Conservation (phyloP, 805 yeast species). For the Hanseniaspora guilliermondii region DNA sequence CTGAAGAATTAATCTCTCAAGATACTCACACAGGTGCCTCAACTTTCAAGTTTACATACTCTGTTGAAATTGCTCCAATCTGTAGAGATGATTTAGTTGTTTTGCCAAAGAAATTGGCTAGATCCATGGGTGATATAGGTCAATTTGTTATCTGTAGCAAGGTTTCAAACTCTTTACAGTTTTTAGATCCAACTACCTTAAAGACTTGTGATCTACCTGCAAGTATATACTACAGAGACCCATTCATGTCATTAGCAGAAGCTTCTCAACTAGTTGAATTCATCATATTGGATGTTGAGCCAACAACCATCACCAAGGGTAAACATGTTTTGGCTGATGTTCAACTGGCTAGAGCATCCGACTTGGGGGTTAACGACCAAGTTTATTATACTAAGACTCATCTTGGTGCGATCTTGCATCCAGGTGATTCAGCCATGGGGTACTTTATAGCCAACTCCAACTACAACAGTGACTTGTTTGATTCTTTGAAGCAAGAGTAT, state of each 20-base stretch:
- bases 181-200: constrained; percentile 72
- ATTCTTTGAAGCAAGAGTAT: constrained; percentile 45
- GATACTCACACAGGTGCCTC: constrained; percentile 87
- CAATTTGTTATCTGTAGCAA: constrained; percentile 76
- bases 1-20: constrained; percentile 81
- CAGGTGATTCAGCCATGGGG: constrained; percentile 93
- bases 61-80: constrained; percentile 89
- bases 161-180: constrained; percentile 69
- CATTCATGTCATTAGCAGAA: constrained; percentile 68
- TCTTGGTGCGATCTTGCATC: constrained; percentile 85
- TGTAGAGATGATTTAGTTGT: constrained; percentile 95
- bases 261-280: constrained; percentile 71
- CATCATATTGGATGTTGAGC: constrained; percentile 85
- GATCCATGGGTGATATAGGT: constrained; percentile 67
- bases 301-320: constrained; percentile 68
- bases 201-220: constrained; percentile 67
- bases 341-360: constrained; percentile 79
- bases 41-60: constrained; percentile 77
- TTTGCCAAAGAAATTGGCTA: constrained; percentile 76
- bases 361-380: constrained; percentile 74
- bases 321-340: constrained; percentile 77
- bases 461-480: constrained; percentile 80
- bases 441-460: constrained; percentile 76
- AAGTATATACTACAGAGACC: constrained; percentile 63
- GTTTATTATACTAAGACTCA: constrained; percentile 81